These are phyloP conservation scores for Salvia splendens DNA, from an alignment of 257 asterid species.

Conservation along the genomic window DNA sequence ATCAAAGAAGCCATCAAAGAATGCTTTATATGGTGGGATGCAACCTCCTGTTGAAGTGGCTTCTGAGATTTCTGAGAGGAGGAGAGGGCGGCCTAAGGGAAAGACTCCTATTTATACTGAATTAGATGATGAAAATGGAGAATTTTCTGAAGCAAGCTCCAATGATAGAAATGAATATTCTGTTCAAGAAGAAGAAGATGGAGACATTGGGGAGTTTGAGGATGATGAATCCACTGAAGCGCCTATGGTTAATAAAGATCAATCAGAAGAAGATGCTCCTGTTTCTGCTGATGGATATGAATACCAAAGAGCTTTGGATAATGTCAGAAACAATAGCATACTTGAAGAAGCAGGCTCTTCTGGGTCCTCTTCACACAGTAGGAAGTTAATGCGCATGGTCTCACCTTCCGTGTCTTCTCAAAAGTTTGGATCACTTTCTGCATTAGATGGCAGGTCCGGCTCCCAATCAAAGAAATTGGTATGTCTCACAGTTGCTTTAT, in stretches of 20 bases:
- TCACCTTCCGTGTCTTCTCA: conserved; percentile 89
- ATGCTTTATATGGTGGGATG: conserved; percentile 53
- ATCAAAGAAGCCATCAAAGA: conserved; percentile 81
- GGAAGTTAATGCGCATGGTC: conserved; percentile 54
- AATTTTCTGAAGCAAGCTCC: conserved; percentile 83
- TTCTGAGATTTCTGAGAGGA: conserved; percentile 62
- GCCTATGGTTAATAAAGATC: conserved; percentile 58
- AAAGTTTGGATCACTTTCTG: conserved; percentile 98
- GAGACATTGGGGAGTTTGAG: conserved; percentile 76
- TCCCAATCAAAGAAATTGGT: conserved; percentile 84
- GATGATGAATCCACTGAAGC: conserved; percentile 73
- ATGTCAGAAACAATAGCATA: conserved; percentile 44
- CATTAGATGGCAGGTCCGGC: conserved; percentile 79
- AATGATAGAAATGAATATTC: conserved; percentile 78
- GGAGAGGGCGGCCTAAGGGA: conserved; percentile 86
- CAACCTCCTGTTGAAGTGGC: conserved; percentile 54
- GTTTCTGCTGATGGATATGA: conserved; percentile 63
- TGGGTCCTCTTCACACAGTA: conserved; percentile 83
- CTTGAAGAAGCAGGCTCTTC: conserved; percentile 79
- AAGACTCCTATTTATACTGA: conserved; percentile 90
- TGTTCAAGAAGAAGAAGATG: conserved; percentile 69
- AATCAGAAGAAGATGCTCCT: conserved; percentile 74
- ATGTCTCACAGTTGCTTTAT: conserved; percentile 30
- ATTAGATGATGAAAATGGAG: conserved; percentile 84
- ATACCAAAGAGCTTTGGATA: conserved; percentile 52